Evolutionary conservation across 306 rosid species (phyloP), one percentile per base, ranked within the genome.

Genomic region (Alnus glutinosa): DNA sequence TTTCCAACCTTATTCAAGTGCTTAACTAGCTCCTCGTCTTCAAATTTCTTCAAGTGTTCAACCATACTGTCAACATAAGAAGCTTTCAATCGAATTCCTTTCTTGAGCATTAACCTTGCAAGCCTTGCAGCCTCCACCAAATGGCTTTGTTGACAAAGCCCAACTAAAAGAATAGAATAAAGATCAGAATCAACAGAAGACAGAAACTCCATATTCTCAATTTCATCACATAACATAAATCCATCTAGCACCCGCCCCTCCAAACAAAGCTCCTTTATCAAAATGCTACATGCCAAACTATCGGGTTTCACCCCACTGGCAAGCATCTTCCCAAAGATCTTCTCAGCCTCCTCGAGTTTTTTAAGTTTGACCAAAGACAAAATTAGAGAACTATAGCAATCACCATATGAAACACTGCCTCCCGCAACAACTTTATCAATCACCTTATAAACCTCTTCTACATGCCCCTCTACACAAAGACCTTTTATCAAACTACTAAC

Each of bases 311-410:
- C 34, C 63, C 85, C 88, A 71, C 70, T 66, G 30, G 79, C 85
- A 75, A 94, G 86, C 93, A 94, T 88, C 86, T 74, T 78, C 87
- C 82, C 78, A 66, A 92, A 85, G 83, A 91, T 84, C 73, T 85
- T 87, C 89, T 88, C 90, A 15, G 97, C 94, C 84, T 86, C 97
- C 23, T 87, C 88, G 30, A 75, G 59, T 73, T 51, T 85, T 78
- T 84, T 84, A 19, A 63, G 78, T 80, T 75, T 86, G 70, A 86
- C 82, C 83, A 94, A 84, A 18, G 89, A 82, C 77, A 92, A 79
- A 77, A 91, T 91, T 49, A 94, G 87, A 55, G 92, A 86, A 75
- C 90, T 94, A 74, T 83, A 87, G 74, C 92, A 91, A 84, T 91
- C 91, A 58, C 86, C 86, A 9, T 86, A 83, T 0, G 92, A 87